Base-by-base conservation (phyloP, 2,329 filamentous ascomycete species). In the Dactylellina cionopaga region DNA sequence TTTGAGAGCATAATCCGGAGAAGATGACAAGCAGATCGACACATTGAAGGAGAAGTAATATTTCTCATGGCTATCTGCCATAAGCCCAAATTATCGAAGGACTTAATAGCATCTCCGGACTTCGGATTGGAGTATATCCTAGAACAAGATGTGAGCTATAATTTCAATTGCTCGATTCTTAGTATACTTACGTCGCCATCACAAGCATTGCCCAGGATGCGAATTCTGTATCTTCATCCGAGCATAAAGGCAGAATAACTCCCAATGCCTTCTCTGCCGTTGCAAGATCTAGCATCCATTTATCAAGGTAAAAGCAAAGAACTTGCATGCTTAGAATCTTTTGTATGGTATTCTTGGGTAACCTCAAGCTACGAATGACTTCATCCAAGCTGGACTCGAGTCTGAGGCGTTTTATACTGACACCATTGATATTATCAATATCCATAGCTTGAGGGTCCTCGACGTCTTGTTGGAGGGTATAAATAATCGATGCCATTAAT, bases 201-300 rank as follows among this genome's bases (percentile, higher is more conserved):
- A 89, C 89, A 56, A 97, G 80, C 83, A 96, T 87, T 15, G 92
- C 89, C 95, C 95, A 99, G 0, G 89, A 91, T 5, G 89, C 86
- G 39, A 89, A 82, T 6, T 81, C 80, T 11, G 82, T 81, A 75
- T 90, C 88, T 76, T 96, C 93, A 77, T 95, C 90, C 7, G 86
- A 84, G 43, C 90, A 86, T 58, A 85, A 83, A 9, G 81, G 80
- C 13, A 84, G 81, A 13, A 96, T 81, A 43, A 85, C 84, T 6
- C 84, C 83, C 1, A 95, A 78, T 2, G 89, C 79, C 0, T 84
- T 82, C 3, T 81, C 79, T 24, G 89, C 80, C 9, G 87, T 85
- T 29, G 88, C 84, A 29, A 81, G 75, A 2, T 83, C 79, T 0
- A 86, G 78, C 22, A 82, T 80, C 52, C 80, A 3, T 84, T 81